phyloP scores from a whole-genome alignment of 1,284 basidiomycete species.

The Fomitiporia mediterranea region DNA sequence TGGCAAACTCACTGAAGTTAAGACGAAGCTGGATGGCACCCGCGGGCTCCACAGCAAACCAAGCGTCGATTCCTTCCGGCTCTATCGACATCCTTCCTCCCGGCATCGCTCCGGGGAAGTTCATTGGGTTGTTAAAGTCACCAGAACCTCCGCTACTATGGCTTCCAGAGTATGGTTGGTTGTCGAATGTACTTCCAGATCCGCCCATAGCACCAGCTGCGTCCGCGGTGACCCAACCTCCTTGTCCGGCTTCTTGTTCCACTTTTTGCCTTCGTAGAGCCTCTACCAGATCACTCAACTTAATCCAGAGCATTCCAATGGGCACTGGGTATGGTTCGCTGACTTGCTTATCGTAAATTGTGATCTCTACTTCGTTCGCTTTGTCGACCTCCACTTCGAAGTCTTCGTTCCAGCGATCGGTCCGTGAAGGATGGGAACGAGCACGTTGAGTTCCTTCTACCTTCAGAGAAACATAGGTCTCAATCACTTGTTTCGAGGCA shows the following conservation, averaged over 20 bases:
- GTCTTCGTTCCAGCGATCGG: conserved; percentile 96
- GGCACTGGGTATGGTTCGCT: conserved; percentile 79
- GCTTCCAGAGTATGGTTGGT: conserved; percentile 19
- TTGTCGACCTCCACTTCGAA: conserved; percentile 97
- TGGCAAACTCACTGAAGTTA: conserved; percentile 74
- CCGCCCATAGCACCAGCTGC: conserved; percentile 33
- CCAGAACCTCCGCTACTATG: conserved; percentile 23
- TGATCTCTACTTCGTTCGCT: conserved; percentile 97
- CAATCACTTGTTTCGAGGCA: conserved; percentile 73
- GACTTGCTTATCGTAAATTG: conserved; percentile 89
- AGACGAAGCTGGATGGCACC: conserved; percentile 84
- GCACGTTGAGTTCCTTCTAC: conserved; percentile 95
- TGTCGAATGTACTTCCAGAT: background rate
- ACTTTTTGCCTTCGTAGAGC: conserved; percentile 93
- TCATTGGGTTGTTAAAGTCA: conserved; percentile 20
- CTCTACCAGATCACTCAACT: conserved; percentile 93
- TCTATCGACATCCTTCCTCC: conserved; percentile 24
- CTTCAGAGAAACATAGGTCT: conserved; percentile 92
- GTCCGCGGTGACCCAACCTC: conserved; percentile 91
- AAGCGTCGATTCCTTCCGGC: conserved; percentile 87
- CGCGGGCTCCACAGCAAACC: conserved; percentile 98
- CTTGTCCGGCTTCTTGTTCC: conserved; percentile 76
- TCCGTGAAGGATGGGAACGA: conserved; percentile 88
- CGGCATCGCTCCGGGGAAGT: conserved; percentile 15
- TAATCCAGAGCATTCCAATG: conserved; percentile 95